Base-by-base conservation (phyloP, 768 basidiomycete genomes). In the Scleroderma citrinum region DNA sequence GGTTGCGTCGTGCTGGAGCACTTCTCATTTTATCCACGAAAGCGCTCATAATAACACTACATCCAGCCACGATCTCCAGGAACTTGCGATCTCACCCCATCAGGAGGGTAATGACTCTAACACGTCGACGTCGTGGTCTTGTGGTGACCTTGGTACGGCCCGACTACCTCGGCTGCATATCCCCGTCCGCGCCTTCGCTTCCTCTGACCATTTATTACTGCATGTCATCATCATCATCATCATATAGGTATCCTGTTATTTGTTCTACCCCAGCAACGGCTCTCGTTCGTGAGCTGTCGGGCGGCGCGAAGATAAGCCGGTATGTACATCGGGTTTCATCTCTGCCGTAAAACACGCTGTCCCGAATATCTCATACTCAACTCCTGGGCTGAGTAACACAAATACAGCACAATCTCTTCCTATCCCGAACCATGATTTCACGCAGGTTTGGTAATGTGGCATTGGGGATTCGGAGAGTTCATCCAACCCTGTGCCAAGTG, bases 91-190 rank as follows among this genome's bases (percentile, higher is more conserved):
- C 56, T 64, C 51, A 53, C 50, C 50, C 44, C 39, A 41, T 44
- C 24, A 39, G 11, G 48, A 56, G 54, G 55, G 59, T 66, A 59
- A 67, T 61, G 49, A 55, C 58, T 68, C 56, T 59, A 59, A 54
- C 56, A 59, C 64, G 49, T 29, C 20, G 3, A 37, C 46, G 10
- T 44, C 46, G 43, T 45, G 51, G 55, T 56, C 64, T 59, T 47
- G 62, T 64, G 64, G 66, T 55, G 44, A 26, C 38, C 39, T 41
- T 40, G 7, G 35, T 26, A 48, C 53, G 49, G 61, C 46, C 58
- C 55, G 53, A 48, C 36, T 8, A 20, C 44, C 47, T 42, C 52
- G 52, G 49, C 43, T 52, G 30, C 45, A 31, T 44, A 50, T 42
- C 49, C 24, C 44, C 41, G 35, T 32, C 49, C 26, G 26, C 7